Evolutionary conservation across 2,329 filamentous ascomycete genomes (phyloP).

Genomic region (Pseudofabraea citricarpa): DNA sequence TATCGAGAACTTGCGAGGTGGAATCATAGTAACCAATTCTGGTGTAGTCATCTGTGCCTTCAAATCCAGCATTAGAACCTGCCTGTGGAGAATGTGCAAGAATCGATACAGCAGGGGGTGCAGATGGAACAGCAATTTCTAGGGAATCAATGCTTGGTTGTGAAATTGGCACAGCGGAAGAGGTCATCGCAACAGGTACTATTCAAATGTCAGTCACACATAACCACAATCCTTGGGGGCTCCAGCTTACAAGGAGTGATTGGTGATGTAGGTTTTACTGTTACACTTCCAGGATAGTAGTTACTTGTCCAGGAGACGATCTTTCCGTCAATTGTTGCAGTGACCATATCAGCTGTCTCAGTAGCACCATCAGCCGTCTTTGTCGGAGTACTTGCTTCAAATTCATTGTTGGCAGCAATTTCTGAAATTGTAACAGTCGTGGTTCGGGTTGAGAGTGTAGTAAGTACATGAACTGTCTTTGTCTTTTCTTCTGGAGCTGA

Average conservation of each 20-base stretch:
- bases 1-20: conserved; percentile 36
- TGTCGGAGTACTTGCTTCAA: neutral
- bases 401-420: conserved; percentile 9
- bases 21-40: conserved; percentile 45
- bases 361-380: neutral
- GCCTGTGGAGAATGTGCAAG: too few relatives aligned
- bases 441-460: neutral
- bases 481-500: conserved; percentile 10
- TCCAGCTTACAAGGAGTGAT: too few relatives aligned
- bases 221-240: too few relatives aligned
- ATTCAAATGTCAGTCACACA: too few relatives aligned
- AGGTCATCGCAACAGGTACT: too few relatives aligned
- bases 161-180: too few relatives aligned
- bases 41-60: conserved; percentile 27
- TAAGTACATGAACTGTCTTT: conserved; percentile 3
- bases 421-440: neutral
- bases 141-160: too few relatives aligned
- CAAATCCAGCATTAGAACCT: neutral
- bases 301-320: conserved; percentile 19
- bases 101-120: too few relatives aligned
- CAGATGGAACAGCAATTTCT: too few relatives aligned
- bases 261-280: too few relatives aligned
- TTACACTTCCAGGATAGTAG: too few relatives aligned
- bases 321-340: conserved; percentile 12
- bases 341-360: conserved; percentile 13